Base-by-base conservation (phyloP, 2,329 filamentous ascomycete species). In the Colletotrichum liriopes region DNA sequence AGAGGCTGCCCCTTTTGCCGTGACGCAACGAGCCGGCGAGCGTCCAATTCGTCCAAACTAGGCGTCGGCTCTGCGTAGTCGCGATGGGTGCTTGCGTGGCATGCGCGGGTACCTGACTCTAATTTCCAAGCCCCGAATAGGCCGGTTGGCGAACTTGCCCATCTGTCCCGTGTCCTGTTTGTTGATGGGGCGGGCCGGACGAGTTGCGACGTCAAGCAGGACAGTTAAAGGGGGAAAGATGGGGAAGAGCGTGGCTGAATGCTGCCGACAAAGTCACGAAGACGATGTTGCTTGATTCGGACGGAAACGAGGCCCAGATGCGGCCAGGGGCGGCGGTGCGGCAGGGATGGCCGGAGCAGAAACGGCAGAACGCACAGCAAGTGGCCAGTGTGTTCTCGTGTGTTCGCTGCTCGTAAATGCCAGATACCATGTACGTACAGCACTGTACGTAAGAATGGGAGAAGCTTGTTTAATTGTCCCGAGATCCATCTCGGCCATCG, bases 101-200 rank as follows among this genome's bases (percentile, higher is more conserved):
- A 67, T 39, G 58, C 47, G 59, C 68, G 65, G 65, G 69, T 69
- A 63, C 65, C 69, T 69, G 65, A 41, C 67, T 58, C 58, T 68
- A 63, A 47, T 63, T 52, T 47, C 26, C 62, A 65, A 47, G 51
- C 23, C 18, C 20, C 43, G 26, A 11, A 47, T 9, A 39, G 51
- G 23, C 20, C 37, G 62, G 18, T 41, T 39, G 32, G 35, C 23
- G 9, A 49, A 16, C 41, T 32, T 58, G 26, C 35, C 55, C 47
- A 39, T 55, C 35, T 20, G 23, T 12, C 41, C 26, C 35, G 35
- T 43, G 43, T 45, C 51, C 29, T 39, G 52, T 55, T 54, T 71
- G n/a, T 12, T n/a, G 55, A 54, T 7, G 18, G 41, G n/a, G 11
- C 18, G n/a, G 54, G 20, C 32, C 35, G 49, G 49, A 49, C 39